These are phyloP conservation scores for Cenchrus fungigraminus DNA, from an alignment of 176 grass and related monocot genomes.

Conservation along the genomic window DNA sequence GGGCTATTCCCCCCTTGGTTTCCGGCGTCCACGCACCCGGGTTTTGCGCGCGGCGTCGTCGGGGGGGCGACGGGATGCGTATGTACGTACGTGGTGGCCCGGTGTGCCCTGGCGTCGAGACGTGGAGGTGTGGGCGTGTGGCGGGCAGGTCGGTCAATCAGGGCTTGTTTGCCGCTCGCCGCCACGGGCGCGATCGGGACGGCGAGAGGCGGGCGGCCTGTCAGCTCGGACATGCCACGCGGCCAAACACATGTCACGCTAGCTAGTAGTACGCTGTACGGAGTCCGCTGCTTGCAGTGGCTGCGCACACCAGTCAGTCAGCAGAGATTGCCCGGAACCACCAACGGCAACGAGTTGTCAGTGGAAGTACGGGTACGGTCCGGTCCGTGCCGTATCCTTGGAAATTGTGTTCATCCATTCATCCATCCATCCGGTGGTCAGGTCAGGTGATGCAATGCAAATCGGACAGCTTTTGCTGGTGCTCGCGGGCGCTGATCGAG, in stretches of 20 bases:
- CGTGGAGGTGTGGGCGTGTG: no score
- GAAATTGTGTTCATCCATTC: background rate
- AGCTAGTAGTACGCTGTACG: background rate
- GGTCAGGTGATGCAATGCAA: background rate
- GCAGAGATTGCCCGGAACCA: background rate
- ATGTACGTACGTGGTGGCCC: background rate
- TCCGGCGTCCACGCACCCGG: background rate
- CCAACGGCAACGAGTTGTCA: no score
- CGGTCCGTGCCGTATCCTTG: background rate
- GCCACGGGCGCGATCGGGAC: background rate
- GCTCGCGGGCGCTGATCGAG: no score
- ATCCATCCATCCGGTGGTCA: background rate
- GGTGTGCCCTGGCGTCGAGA: background rate
- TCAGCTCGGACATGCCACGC: background rate
- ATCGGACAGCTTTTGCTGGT: no score
- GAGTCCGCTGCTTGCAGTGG: background rate
- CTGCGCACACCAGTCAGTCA: background rate
- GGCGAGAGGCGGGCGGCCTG: background rate
- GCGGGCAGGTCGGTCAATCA: background rate
- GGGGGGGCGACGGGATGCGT: background rate
- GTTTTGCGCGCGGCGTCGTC: background rate
- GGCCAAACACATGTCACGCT: background rate
- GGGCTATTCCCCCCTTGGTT: background rate
- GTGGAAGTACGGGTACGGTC: background rate
- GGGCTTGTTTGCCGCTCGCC: background rate